Base-by-base conservation (phyloP, 148 eudicot species). In the Rhododendron simsii region DNA sequence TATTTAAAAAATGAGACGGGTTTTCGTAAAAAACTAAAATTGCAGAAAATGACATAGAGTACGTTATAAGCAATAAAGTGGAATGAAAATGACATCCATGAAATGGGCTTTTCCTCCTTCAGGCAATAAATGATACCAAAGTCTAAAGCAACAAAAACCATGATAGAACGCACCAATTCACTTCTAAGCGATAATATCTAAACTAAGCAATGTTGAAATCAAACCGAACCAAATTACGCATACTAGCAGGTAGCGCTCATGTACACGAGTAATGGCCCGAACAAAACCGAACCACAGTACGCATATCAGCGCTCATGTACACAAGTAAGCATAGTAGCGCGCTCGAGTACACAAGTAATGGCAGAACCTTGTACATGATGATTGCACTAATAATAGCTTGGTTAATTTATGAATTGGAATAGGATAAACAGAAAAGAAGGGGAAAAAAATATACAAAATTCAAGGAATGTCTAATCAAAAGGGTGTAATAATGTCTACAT, bases 81-180 rank as follows among this genome's bases (percentile, higher is more conserved):
- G 82, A 41, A 3, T 82, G 88, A 89, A 73, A 87, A 87, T 39
- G 88, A 90, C 88, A 84, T 80, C 67, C 78, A 80, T 41, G 86
- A 20, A 85, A 79, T 87, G 82, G 18, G 18, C n/a, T 63, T 50
- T 76, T 81, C 81, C 51, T 55, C 65, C 63, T 21, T 80, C 82
- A 55, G 91, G 89, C 50, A 90, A 83, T 87, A 47, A 89, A 84
- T 89, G 92, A 89, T 89, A 80, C n/a, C 41, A 28, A 76, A 76
- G 48, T 37, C n/a, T 76, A 18, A 39, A 76, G 48, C 26, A 76
- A 37, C 47, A 18, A 37, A 23, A 37, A 71, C 41, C 33, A 80
- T 21, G 44, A 50, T 28, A 37, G 30, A 53, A 7, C 44, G 86
- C 86, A 80, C 87, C 86, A 83, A 81, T 86, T 89, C 88, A 87